A percentile compares a stretch with the other conserved stretches of the same genome.
phyloP scores from a whole-genome alignment of 1,284 basidiomycete genomes.

The Trichosporon sp. region DNA sequence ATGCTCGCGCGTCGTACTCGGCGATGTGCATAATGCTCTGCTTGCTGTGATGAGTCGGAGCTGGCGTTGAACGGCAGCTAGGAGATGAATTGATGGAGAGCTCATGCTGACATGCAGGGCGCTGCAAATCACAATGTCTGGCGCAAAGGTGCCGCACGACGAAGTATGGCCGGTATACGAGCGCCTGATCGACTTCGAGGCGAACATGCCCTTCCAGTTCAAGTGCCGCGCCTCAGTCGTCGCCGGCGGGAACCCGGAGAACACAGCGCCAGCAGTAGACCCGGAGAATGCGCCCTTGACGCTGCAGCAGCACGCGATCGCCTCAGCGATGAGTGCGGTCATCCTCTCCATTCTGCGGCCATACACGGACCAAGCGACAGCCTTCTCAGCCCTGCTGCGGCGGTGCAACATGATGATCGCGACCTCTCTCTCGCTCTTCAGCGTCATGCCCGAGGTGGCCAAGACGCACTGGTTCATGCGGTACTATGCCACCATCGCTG shows the following conservation, averaged over 20 bases:
- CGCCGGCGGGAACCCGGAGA: neutral
- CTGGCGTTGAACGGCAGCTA: neutral
- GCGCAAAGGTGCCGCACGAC: neutral
- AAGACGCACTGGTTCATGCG: neutral
- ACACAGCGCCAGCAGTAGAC: neutral
- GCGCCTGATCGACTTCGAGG: slow-evolving; percentile 1
- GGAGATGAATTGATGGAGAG: too few relatives aligned
- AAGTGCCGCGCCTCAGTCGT: neutral
- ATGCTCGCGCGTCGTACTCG: too few relatives aligned
- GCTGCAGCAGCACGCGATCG: neutral
- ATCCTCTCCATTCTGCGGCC: neutral
- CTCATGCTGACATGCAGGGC: neutral
- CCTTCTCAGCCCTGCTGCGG: neutral
- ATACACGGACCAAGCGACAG: neutral
- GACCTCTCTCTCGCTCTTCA: neutral
- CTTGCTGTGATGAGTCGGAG: neutral
- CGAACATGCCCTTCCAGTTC: neutral
- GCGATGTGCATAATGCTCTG: too few relatives aligned
- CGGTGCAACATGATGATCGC: slow-evolving; percentile 1
- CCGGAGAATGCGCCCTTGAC: neutral
- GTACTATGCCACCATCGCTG: neutral
- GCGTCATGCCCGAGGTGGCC: neutral
- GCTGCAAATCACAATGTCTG: neutral
- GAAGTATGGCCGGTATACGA: neutral
- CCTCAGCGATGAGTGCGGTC: neutral